These are phyloP conservation scores for Sugiyamaella neomexicana DNA, from an alignment of 1,139 yeast genomes.

Conservation along the genomic window DNA sequence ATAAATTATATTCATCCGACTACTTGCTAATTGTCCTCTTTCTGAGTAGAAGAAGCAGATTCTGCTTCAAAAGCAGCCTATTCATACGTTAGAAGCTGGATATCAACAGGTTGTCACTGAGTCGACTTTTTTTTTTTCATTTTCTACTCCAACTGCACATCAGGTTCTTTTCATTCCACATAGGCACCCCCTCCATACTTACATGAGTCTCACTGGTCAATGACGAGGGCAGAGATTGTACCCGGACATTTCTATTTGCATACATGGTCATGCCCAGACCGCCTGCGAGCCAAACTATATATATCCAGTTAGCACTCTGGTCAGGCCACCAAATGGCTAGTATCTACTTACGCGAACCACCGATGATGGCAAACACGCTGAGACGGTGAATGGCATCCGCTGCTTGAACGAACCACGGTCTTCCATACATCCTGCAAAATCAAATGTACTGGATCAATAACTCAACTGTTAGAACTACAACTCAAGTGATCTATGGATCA, in stretches of 20 bases:
- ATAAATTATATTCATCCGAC: background rate
- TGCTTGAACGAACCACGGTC: constrained; percentile 70
- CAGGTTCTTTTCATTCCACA: background rate
- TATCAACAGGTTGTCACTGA: no score
- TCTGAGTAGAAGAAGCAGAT: constrained; percentile 14
- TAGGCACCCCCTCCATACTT: constrained; percentile 9
- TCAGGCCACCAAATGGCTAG: background rate
- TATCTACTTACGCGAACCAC: constrained; percentile 52
- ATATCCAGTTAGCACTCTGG: background rate
- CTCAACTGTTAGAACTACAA: background rate
- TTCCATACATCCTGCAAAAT: constrained; percentile 43
- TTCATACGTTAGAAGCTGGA: constrained; percentile 14
- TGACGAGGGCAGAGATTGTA: constrained; percentile 19
- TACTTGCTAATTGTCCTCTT: constrained; percentile 8
- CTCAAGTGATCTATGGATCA: background rate
- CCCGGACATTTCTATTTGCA: constrained; percentile 43
- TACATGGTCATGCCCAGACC: constrained; percentile 64
- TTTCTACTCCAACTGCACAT: no score
- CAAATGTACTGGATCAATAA: background rate
- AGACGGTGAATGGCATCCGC: constrained; percentile 84
- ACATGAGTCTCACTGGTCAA: constrained; percentile 19
- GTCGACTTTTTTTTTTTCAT: no score
- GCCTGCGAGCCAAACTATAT: constrained; percentile 51
- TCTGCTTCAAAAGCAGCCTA: constrained; percentile 18
- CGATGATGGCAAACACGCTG: constrained; percentile 70